Base-by-base conservation (phyloP, 2,329 filamentous ascomycete species). In the Calcarisporium arbuscula region DNA sequence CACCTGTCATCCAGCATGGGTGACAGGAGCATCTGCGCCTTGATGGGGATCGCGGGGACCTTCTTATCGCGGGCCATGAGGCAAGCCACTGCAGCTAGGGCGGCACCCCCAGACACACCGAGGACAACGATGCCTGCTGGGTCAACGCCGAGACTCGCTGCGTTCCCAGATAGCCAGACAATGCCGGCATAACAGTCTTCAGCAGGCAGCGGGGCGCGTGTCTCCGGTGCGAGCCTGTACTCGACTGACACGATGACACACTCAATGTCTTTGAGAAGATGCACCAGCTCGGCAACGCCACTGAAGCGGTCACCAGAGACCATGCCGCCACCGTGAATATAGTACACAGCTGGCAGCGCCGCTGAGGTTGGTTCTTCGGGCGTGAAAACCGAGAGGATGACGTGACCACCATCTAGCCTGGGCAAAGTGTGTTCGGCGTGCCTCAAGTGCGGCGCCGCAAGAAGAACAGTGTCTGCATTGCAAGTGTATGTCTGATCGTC, bases 201-300 rank as follows among this genome's bases (percentile, higher is more conserved):
- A 12, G 39, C 41, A 12, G 44, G 36, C 0, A 33, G 41, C 0
- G 47, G 45, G 6, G 40, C 43, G 8, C 36, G 44, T 14, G 40
- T 41, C 36, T 52, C 48, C 2, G 49, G 49, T 5, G 46, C 43
- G 6, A 47, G 46, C 21, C 49, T 48, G 31, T 48, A 46, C 35
- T 49, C 45, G 22, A 49, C 43, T 1, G 43, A 45, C 19, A 51
- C 34, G n/a, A 50, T 31, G 3, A 45, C 35, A 27, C 42, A 44
- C 9, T 43, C 39, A 9, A 48, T 40, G 19, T 14, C 42, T 11
- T 36, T 20, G 10, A 48, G 27, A 18, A 45, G 25, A 23, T 39
- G 34, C 21, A 46, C 12, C 4, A 43, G 16, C 34, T 43, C 35
- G 3, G 28, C 22, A 6, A 46, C 30, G 12, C 31, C 44, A 16